Base-by-base conservation (phyloP, 768 basidiomycete genomes). In the Mycena rebaudengoi region DNA sequence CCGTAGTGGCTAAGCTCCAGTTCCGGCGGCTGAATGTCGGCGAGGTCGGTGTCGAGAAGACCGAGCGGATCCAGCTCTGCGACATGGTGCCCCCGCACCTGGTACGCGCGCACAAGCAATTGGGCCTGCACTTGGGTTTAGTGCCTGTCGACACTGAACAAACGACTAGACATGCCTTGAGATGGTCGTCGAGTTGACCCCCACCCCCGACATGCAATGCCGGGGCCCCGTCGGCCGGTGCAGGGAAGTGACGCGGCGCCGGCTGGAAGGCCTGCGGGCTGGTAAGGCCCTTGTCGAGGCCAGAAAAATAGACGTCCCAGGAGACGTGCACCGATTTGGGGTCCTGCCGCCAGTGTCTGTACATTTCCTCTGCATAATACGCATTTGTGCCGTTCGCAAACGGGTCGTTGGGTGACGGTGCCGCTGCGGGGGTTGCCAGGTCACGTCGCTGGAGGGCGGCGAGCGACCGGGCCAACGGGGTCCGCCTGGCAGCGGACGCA, bases 301-400 rank as follows among this genome's bases (percentile, higher is more conserved):
- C 97, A 4, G 90, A 86, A 74, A 99, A 99, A 80, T 99, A 99
- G 52, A 89, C 86, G 63, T 91, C 86, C 98, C 98, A 99, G 5
- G 96, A 98, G 0, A 87, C 83, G 80, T 99, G 98, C 0, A 99
- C 98, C 21, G 92, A 91, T 65, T 87, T 85, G 41, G 95, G 94
- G 78, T 99, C 95, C 80, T 93, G 85, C 76, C 85, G 86, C 94
- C 94, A 95, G 69, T 91, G 88, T 68, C 88, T 87, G 80, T 97
- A 98, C 97, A 98, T 98, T 78, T 97, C 95, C 71, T 94, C 96
- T 20, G 91, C 92, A 74, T 99, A 99, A 82, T 97, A 96, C 23
- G 95, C 84, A 78, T 98, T 98, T 40, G 92, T 96, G 40, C 95
- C 96, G 61, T 94, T 97, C 13, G 96, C 96, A 75, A 98, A 98